Percentiles rank a stretch among this genome's conserved stretches.
Conservation (phyloP, 345 rosid species). For the Raphanus raphanistrum region DNA sequence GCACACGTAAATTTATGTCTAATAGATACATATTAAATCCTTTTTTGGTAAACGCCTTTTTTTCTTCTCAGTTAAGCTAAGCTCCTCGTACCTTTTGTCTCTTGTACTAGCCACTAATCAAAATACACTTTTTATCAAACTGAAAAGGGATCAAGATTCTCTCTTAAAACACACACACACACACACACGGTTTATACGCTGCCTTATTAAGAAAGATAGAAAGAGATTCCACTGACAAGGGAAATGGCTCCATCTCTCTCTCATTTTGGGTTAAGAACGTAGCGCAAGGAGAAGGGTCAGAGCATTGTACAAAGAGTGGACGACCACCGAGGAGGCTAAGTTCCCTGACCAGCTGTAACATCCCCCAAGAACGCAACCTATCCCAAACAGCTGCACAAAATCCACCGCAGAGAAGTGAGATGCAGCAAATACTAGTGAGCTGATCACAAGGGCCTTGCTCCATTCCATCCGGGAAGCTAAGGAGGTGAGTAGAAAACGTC, state of each 20-base stretch:
- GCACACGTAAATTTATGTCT: neutral
- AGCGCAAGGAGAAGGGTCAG: conserved; percentile 44
- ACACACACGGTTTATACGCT: neutral
- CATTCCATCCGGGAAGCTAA: conserved; percentile 60
- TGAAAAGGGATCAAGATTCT: neutral
- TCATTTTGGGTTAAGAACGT: neutral
- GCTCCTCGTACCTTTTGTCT: neutral
- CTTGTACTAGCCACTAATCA: neutral
- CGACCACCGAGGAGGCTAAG: conserved; percentile 54
- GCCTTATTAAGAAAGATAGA: neutral
- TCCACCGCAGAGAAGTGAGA: conserved; percentile 77
- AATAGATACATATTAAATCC: neutral
- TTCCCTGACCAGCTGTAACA: conserved; percentile 80
- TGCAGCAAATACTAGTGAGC: conserved; percentile 69
- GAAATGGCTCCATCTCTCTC: neutral
- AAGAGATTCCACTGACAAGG: neutral
- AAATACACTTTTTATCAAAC: neutral
- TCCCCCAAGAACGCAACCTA: conserved; percentile 69
- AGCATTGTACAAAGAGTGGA: conserved; percentile 82
- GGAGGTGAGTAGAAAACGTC: conserved; percentile 72
- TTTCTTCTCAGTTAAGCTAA: neutral
- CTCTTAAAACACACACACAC: neutral
- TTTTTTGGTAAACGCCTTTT: neutral
- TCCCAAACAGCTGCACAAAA: conserved; percentile 59
- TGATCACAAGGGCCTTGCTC: conserved; percentile 56